phyloP scores from a whole-genome alignment of 2,329 filamentous ascomycete species.

The Cladophialophora psammophila region DNA sequence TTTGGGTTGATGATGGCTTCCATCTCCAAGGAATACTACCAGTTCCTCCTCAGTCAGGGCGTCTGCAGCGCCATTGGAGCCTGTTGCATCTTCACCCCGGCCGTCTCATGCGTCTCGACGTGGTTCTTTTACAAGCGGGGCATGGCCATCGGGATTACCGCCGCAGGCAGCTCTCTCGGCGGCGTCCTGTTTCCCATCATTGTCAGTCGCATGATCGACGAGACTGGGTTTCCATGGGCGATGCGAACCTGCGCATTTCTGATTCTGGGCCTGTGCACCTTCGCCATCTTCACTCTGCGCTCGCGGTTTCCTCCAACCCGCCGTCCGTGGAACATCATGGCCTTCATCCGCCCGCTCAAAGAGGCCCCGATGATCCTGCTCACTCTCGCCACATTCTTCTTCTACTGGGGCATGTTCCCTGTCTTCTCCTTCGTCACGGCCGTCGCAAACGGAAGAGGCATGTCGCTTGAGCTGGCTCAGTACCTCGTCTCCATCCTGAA shows the following conservation, averaged over 20 bases:
- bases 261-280: conserved; percentile 64
- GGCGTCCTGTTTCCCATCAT: conserved; percentile 70
- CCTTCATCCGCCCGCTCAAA: conserved; percentile 44
- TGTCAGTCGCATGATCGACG: conserved; percentile 61
- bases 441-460: conserved; percentile 38
- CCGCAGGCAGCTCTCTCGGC: conserved; percentile 63
- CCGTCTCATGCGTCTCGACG: conserved; percentile 49
- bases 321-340: conserved; percentile 43
- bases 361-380: conserved; percentile 42
- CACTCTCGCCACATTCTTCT: conserved; percentile 39
- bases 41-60: conserved; percentile 63
- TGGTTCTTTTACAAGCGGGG: conserved; percentile 64
- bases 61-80: conserved; percentile 62
- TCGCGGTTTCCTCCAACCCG: conserved; percentile 56
- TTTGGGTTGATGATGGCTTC: conserved; percentile 67
- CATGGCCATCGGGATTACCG: conserved; percentile 62
- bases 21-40: conserved; percentile 62
- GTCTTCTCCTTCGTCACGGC: conserved; percentile 41
- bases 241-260: conserved; percentile 66
- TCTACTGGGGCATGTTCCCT: conserved; percentile 45
- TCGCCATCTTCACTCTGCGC: conserved; percentile 62
- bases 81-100: conserved; percentile 58
- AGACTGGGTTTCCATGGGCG: conserved; percentile 64
- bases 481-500: conserved; percentile 44
- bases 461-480: conserved; percentile 39